phyloP scores from a whole-genome alignment of 2,329 filamentous ascomycete genomes.

The Coniochaeta pulveracea region DNA sequence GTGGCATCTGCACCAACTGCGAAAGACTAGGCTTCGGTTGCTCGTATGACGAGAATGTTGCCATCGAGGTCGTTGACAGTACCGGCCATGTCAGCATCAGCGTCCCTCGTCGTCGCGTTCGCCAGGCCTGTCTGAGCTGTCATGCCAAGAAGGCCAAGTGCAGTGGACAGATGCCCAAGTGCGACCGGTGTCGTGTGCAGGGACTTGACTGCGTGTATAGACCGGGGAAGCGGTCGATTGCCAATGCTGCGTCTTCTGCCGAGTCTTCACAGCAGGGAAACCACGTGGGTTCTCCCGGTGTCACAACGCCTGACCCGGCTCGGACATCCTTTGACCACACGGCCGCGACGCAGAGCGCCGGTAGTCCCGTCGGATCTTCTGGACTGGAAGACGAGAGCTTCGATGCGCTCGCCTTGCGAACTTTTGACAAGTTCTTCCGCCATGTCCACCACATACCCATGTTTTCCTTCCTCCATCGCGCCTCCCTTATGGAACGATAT shows the following conservation, averaged over 20 bases:
- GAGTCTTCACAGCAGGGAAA: conserved; percentile 10
- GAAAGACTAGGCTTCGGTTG: conserved; percentile 46
- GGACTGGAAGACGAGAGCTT: conserved; percentile 26
- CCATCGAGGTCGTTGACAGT: conserved; percentile 15
- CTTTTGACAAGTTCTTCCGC: conserved; percentile 46
- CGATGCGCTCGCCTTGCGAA: conserved; percentile 37
- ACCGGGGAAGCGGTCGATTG: conserved; percentile 28
- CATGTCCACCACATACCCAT: conserved; percentile 48
- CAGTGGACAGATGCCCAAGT: conserved; percentile 44
- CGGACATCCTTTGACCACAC: conserved; percentile 14
- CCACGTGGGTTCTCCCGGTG: conserved; percentile 16
- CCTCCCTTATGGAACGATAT: conserved; percentile 48
- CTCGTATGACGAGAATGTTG: conserved; percentile 38
- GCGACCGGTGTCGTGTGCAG: conserved; percentile 38
- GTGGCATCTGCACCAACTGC: conserved; percentile 44
- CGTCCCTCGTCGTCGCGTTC: conserved; percentile 41
- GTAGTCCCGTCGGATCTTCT: conserved; percentile 1
- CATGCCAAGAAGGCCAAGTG: conserved; percentile 47
- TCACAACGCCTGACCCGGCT: conserved; percentile 6
- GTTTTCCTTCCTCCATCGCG: conserved; percentile 46
- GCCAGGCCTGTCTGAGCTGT: conserved; percentile 45
- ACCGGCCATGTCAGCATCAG: conserved; percentile 28
- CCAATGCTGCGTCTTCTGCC: conserved; percentile 5
- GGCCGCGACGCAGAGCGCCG: conserved; percentile 9
- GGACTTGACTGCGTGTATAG: conserved; percentile 45